Conservation (phyloP, 495 filamentous ascomycete species). For the Penicillium paradoxum region DNA sequence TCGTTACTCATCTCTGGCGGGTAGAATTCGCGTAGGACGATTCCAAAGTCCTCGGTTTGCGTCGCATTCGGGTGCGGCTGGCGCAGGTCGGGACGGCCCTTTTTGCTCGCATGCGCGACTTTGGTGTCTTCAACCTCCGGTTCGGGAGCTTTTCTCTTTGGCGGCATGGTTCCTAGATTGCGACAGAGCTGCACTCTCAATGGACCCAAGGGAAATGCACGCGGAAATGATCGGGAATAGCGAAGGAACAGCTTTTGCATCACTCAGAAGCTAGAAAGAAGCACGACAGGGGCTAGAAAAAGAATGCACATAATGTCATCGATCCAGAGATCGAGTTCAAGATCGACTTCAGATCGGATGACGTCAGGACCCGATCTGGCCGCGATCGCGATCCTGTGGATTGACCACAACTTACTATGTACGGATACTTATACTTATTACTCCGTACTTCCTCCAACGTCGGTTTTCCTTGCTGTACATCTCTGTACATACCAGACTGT, state of each 20-base stretch:
- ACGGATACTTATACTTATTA: too few species aligned
- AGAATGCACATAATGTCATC: not conserved
- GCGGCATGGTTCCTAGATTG: conserved; percentile 16
- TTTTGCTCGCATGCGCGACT: conserved; percentile 13
- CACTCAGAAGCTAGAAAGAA: not conserved
- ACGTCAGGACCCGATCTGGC: conserved; percentile 2
- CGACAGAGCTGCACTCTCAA: not conserved
- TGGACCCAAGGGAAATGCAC: not conserved
- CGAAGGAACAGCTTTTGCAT: not conserved
- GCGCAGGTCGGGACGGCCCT: conserved; percentile 16
- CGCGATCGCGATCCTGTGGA: not conserved
- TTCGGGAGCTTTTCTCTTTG: conserved; percentile 27
- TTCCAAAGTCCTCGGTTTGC: conserved; percentile 59
- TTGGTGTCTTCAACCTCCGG: conserved; percentile 5
- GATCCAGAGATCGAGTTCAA: not conserved
- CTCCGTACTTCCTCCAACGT: too few species aligned
- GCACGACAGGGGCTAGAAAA: not conserved
- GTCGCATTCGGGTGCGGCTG: conserved; percentile 36
- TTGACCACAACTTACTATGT: too few species aligned
- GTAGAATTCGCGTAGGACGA: conserved; percentile 76
- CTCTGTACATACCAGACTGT: too few species aligned
- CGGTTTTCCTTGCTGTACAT: too few species aligned
- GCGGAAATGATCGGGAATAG: not conserved
- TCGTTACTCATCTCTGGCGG: conserved; percentile 78
- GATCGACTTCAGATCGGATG: not conserved